A percentile compares a stretch with the other conserved stretches of the same genome.
Conservation (phyloP, 306 rosid species). For the Calophaca sinica region DNA sequence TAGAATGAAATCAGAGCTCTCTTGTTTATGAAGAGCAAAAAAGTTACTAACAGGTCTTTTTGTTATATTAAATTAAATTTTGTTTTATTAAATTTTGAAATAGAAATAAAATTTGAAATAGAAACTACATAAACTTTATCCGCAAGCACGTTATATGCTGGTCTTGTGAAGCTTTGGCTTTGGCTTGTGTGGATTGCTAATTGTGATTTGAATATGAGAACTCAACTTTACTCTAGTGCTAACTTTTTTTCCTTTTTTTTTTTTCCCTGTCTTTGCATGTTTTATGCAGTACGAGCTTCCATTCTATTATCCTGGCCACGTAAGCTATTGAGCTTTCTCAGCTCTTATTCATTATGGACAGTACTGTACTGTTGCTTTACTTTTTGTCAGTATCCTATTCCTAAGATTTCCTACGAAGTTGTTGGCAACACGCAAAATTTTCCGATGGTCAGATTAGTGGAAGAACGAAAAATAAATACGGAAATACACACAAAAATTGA, state of each 20-base stretch:
- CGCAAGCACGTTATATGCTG: background rate
- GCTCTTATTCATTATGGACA: conserved; percentile 23
- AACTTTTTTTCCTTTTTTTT: background rate
- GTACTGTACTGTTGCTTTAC: conserved; percentile 35
- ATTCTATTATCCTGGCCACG: conserved; percentile 96
- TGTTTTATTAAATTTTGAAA: too few species aligned
- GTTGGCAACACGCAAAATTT: too few species aligned
- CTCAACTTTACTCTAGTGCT: conserved; percentile 39
- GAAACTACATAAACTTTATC: background rate
- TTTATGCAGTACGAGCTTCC: conserved; percentile 97
- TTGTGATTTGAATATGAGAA: conserved; percentile 36
- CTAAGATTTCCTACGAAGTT: conserved; percentile 1
- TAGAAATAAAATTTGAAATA: background rate
- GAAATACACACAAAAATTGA: too few species aligned
- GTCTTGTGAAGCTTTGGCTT: background rate
- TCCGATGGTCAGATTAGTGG: too few species aligned
- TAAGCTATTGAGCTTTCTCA: conserved; percentile 51
- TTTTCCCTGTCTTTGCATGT: conserved; percentile 20
- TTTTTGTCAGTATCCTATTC: conserved; percentile 17
- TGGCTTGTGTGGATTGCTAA: conserved; percentile 38
- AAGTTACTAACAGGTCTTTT: too few species aligned
- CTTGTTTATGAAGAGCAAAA: too few species aligned
- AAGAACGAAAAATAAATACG: too few species aligned
- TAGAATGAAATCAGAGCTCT: too few species aligned
- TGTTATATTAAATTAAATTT: too few species aligned